Percentiles rank a stretch among this genome's conserved stretches.
Conservation (phyloP, 257 asterid genomes). For the Ophiorrhiza pumila region DNA sequence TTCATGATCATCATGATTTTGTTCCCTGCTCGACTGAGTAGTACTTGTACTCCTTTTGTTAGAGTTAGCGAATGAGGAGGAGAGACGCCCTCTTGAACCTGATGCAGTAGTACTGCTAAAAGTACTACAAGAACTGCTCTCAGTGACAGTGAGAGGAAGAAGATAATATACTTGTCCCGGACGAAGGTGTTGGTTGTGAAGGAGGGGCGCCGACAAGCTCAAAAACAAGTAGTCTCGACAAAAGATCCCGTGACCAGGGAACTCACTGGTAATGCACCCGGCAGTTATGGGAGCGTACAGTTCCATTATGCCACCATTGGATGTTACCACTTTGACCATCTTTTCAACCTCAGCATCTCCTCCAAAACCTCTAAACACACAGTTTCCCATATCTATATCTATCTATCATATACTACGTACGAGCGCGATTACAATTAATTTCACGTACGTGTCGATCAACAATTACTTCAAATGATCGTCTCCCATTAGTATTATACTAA, state of each 20-base stretch:
- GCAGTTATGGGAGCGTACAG: constrained; percentile 52
- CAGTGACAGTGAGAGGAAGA: constrained; percentile 51
- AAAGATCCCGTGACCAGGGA: constrained; percentile 49
- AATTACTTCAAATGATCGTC: no score
- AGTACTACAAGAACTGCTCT: no score
- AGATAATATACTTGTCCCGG: constrained; percentile 41
- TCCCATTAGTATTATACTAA: no score
- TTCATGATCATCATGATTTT: no score
- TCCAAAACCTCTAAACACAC: constrained; percentile 2
- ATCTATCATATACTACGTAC: neutral
- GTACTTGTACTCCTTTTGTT: no score
- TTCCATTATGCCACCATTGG: constrained; percentile 52
- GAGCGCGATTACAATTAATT: no score
- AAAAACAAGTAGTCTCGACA: neutral
- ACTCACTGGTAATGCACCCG: constrained; percentile 49
- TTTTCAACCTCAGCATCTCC: neutral
- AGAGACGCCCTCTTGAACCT: no score
- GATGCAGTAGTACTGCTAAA: no score
- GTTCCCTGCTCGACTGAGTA: no score
- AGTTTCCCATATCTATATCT: neutral
- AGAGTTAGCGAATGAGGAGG: no score
- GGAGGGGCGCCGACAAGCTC: constrained; percentile 34
- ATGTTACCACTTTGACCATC: constrained; percentile 22
- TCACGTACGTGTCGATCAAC: no score
- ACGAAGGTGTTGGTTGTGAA: constrained; percentile 33